Base-by-base conservation (phyloP, 2,329 filamentous ascomycete species). In the Ceratocystis huliohia region DNA sequence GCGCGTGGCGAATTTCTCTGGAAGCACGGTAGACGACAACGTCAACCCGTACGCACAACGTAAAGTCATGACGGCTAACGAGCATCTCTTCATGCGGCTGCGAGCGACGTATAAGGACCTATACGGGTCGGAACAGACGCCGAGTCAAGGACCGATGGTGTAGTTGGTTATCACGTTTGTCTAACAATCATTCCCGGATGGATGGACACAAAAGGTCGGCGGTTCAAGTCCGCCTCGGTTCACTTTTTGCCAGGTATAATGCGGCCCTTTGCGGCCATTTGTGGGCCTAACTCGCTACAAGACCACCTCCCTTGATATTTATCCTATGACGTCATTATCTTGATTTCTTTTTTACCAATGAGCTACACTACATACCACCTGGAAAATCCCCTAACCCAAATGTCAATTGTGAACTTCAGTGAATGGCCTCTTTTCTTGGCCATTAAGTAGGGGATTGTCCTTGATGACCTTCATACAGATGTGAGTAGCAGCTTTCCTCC, bases 41-140 rank as follows among this genome's bases (percentile, higher is more conserved):
- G 72, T 71, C 46, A 82, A 82, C 64, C 80, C 79, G 1, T 79
- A 81, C 70, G 78, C 78, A 0, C 78, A 80, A 70, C 78, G 78
- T 63, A 82, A 80, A 73, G 80, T 84, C 1, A 74, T 88, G 72
- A 88, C 84, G 1, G 85, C 85, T 1, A 78, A 82, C 70, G 83
- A 87, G 72, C 85, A 88, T 73, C 73, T 88, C 66, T 78, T 81
- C 69, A 84, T 84, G 78, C 77, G 85, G 65, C 74, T 88, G 64
- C 80, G 76, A 68, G 84, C 80, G 22, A 86, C 79, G 7, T 88
- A 88, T 72, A 72, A 80, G 7, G 76, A 79, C 25, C 68, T 86
- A 70, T 86, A 86, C 71, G 74, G 77, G 41, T 75, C 79, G 25
- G 73, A 77, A 20, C 1, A 48, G 6, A 48, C 61, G 30, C 20